Base-by-base conservation (phyloP, 495 filamentous ascomycete genomes). In the Chaetomium cochliodes region DNA sequence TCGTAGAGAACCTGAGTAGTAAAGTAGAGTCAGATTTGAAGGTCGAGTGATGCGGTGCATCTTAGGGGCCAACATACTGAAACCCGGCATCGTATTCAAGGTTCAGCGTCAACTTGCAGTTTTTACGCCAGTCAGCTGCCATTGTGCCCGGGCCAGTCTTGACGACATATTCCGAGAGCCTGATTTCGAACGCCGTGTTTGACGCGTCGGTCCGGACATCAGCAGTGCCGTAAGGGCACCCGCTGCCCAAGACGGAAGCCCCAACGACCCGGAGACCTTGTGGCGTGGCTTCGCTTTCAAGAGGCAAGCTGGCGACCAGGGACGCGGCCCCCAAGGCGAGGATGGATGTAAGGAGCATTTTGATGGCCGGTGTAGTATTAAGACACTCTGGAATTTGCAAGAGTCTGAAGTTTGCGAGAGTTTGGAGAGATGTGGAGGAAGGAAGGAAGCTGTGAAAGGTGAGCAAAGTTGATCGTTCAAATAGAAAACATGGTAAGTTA, bases 221-320 rank as follows among this genome's bases (percentile, higher is more conserved):
- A 15, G 63, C 63, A n/a, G 41, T n/a, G 44, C 63, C 63, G 56
- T 57, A 57, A 5, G 55, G 63, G 47, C 63, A 65, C 0, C 63
- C 63, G 6, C 46, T 58, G n/a, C 63, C 63, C 8, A 65, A 37
- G 5, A 82, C 51, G 15, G 73, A 68, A 0, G 64, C 69, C 30
- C 75, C 73, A 4, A 75, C 68, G 7, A 77, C 76, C 25, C 69
- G 67, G 28, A 76, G 74, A 22, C 57, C 51, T 2, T 61, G 59
- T 13, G 49, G 65, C 9, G 54, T 28, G 25, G 49, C 49, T 26
- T 5, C 6, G 8, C 1, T 8, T 37, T 7, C 33, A 6, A 37
- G 33, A 1, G 33, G 33, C 9, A 37, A 1, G 9, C 33, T 37
- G 33, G 33, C 33, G 33, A 37, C 33, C 11, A 37, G 33, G 33